Evolutionary conservation across 352 stramenopile genomes (phyloP), one percentile per base, ranked within the genome.

Genomic region (Phytophthora parvispora): DNA sequence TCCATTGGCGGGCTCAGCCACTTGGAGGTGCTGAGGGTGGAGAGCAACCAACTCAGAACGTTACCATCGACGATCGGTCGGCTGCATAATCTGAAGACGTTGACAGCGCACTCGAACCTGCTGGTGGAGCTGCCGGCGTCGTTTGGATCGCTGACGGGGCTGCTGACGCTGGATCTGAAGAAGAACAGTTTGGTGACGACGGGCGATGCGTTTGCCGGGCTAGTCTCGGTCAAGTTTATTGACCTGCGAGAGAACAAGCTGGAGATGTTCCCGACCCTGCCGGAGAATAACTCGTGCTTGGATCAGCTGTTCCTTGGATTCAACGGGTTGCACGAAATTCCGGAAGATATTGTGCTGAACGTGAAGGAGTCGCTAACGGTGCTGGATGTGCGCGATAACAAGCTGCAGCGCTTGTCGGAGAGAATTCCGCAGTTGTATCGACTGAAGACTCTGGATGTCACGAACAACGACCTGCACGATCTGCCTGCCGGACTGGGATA

Each of bases 391-490:
- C 80, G 88, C 54, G 90, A 97, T 48, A 97, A 97, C 68, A 93
- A 93, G 29, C 73, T 97, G 43, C 61, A 80, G 27, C 48, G 32
- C 28, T 62, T 97, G 29, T 83, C 85, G 2, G 78, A 87, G 3
- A 76, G 65, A 8, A 84, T 96, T 24, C 79, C 81, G 16, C 80
- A 87, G 40, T 61, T 93, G 18, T 89, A 91, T 31, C 77, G 74
- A 12, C 62, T 97, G 43, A 97, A 97, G 71, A 93, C 83, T 16
- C 73, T 97, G 1, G 90, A 97, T 62, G 42, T 95, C 36, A 88
- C 75, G n/a, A 97, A 97, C 64, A 97, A 97, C 50, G 86, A 93
- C 40, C 60, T 97, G 38, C 70, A 81, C 22, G 84, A 94, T 59
- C 68, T 97, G 15, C 86, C 87, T 16, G 75, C 87, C 2, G 86